Base-by-base conservation (phyloP, 163 green algal species). In the Scenedesmus sp. region DNA sequence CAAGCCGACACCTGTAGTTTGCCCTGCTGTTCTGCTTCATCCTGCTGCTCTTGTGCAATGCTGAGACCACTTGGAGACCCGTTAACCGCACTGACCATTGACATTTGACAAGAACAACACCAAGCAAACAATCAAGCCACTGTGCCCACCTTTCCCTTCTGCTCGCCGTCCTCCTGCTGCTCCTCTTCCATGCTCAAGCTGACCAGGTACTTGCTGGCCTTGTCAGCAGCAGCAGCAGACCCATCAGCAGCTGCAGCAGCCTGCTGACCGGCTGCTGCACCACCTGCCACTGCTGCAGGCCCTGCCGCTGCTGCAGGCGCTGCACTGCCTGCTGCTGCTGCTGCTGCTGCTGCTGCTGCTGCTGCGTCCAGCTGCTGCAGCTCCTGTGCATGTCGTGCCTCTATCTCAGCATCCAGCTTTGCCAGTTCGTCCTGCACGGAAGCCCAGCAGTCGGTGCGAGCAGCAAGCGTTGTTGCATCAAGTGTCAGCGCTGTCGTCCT, bases 341-440 rank as follows among this genome's bases (percentile, higher is more conserved):
- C 61, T 72, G 51, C 56, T 61, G 79, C 86, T 72, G 79, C n/a
- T 56, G 88, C 91, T 90, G 83, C 89, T 88, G 91, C 89, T 89
- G 78, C 86, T 84, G 85, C 85, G 0, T 97, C 94, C 0, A 97
- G n/a, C 51, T 94, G 92, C 53, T 89, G 86, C 18, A 98, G 92
- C 90, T 98, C 96, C 15, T 91, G 79, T 10, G 91, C 91, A 81
- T 98, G 96, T 0, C 95, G 90, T 6, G 90, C 91, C 83, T 94
- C 92, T n/a, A 98, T 94, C 65, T 96, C 94, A 18, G 88, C 76
- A 44, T 95, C 93, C 44, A 97, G 86, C 82, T 94, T 93, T 9
- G 93, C 93, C 0, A 90, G 83, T 65, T 98, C 96, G 26, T 97
- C 96, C 94, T 96, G 89, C 26, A 70, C 70, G 16, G 9, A 22